phyloP scores from a whole-genome alignment of 2,329 filamentous ascomycete species.

The Blumeriella jaapii region DNA sequence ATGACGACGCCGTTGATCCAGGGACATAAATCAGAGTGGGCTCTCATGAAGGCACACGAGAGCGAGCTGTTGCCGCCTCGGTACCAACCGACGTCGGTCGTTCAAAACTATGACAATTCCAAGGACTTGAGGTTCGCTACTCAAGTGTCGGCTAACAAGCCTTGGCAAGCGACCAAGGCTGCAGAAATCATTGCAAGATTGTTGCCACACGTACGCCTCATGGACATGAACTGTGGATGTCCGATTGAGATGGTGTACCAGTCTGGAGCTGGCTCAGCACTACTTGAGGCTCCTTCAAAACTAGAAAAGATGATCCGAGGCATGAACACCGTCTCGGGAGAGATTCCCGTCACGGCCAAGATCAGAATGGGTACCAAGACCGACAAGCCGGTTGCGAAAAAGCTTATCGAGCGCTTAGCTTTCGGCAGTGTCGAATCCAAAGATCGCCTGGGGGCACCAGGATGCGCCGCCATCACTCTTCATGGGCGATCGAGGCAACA shows the following conservation, averaged over 20 bases:
- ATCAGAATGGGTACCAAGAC: slow-evolving; percentile 85
- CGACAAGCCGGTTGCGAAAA: slow-evolving; percentile 65
- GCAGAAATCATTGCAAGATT: slow-evolving; percentile 68
- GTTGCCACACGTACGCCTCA: slow-evolving; percentile 73
- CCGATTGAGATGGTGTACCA: slow-evolving; percentile 92
- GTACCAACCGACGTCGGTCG: slow-evolving; percentile 45
- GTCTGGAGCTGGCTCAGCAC: slow-evolving; percentile 76
- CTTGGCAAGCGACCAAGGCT: slow-evolving; percentile 80
- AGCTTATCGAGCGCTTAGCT: slow-evolving; percentile 71
- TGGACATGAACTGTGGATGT: slow-evolving; percentile 95
- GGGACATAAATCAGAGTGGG: slow-evolving; percentile 87
- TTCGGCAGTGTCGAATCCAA: slow-evolving; percentile 66
- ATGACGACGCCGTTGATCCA: slow-evolving; percentile 83
- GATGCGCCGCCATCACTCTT: slow-evolving; percentile 88
- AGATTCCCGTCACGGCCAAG: slow-evolving; percentile 88
- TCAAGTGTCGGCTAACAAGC: slow-evolving; percentile 86
- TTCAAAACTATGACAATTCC: slow-evolving; percentile 69
- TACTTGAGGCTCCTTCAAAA: slow-evolving; percentile 81
- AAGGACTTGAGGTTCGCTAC: slow-evolving; percentile 82
- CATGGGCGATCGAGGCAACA: slow-evolving; percentile 91
- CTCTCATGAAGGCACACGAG: slow-evolving; percentile 83
- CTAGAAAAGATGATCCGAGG: slow-evolving; percentile 89
- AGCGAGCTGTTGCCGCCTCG: slow-evolving; percentile 65
- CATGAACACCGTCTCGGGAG: slow-evolving; percentile 87
- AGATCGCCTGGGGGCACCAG: slow-evolving; percentile 60